Conservation (phyloP, 1,284 basidiomycete genomes). For the Austroboletus niveus region DNA sequence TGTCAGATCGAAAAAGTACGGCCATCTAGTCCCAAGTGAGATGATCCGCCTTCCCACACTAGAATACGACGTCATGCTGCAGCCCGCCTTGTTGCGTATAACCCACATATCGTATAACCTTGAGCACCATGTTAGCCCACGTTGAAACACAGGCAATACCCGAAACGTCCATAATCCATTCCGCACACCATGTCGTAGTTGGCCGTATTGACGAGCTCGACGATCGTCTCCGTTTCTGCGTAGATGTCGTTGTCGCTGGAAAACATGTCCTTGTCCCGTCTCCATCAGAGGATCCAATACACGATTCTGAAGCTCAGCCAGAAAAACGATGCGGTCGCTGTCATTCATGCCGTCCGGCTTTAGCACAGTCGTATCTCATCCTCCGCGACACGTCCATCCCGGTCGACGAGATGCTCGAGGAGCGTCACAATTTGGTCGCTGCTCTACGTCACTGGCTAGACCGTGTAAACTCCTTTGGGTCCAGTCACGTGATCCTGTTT, state of each 20-base stretch:
- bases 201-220: slow-evolving; percentile 47
- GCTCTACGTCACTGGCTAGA: slow-evolving; percentile 29
- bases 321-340: slow-evolving; percentile 40
- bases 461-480: no score
- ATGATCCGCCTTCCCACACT: neutral
- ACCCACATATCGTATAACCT: slow-evolving; percentile 28
- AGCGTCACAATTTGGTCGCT: slow-evolving; percentile 32
- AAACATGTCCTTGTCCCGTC: slow-evolving; percentile 44
- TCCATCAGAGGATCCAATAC: slow-evolving; percentile 43
- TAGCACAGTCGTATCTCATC: slow-evolving; percentile 13
- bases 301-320: slow-evolving; percentile 45
- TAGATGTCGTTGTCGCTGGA: slow-evolving; percentile 45
- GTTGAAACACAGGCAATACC: slow-evolving; percentile 14
- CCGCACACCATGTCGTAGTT: slow-evolving; percentile 57
- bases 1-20: slow-evolving; percentile 46
- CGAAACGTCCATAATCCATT: slow-evolving; percentile 46
- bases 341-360: slow-evolving; percentile 9
- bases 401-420: slow-evolving; percentile 10
- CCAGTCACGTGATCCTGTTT: no score
- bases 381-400: slow-evolving; percentile 16
- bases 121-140: neutral
- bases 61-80: neutral
- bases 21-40: slow-evolving; percentile 39
- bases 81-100: slow-evolving; percentile 20
- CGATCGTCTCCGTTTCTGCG: slow-evolving; percentile 43